A percentile compares a stretch with the other conserved stretches of the same genome.
Evolutionary conservation across 768 basidiomycete species (phyloP).

Genomic region (Lepiota brunneoincarnata): DNA sequence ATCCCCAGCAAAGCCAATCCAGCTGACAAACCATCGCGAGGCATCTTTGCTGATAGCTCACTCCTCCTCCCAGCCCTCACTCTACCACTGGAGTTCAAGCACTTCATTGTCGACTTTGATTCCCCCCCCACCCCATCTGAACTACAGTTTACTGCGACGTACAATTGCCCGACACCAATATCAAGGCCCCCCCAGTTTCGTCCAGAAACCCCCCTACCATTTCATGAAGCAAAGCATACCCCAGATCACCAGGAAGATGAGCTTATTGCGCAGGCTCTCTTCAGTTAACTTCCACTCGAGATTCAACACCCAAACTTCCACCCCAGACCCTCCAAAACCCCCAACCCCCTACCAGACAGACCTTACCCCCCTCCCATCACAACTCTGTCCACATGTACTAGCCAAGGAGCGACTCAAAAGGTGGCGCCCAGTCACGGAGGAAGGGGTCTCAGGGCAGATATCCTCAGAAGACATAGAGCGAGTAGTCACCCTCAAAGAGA

Average conservation of each 20-base stretch:
- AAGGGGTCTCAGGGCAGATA: neutral
- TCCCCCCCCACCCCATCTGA: slow-evolving; percentile 10
- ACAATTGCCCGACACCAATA: neutral
- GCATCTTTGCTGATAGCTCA: slow-evolving; percentile 13
- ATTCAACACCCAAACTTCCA: slow-evolving; percentile 22
- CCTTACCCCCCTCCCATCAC: slow-evolving; percentile 17
- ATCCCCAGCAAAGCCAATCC: slow-evolving; percentile 26
- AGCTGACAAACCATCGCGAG: slow-evolving; percentile 27
- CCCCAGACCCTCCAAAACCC: slow-evolving; percentile 25
- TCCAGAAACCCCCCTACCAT: neutral
- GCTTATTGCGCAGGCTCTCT: neutral
- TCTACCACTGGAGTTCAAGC: neutral
- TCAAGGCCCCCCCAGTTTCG: no score
- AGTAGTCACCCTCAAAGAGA: neutral
- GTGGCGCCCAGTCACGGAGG: slow-evolving; percentile 16
- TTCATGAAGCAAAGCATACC: neutral
- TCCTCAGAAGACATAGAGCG: neutral
- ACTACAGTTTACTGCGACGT: neutral
- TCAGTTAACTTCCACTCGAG: neutral
- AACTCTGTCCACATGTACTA: slow-evolving; percentile 22
- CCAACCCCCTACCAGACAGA: slow-evolving; percentile 19
- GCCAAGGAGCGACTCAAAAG: slow-evolving; percentile 19
- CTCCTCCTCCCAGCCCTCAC: slow-evolving; percentile 12
- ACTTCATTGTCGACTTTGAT: neutral
- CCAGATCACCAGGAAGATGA: neutral